Base-by-base conservation (phyloP, 257 asterid species). In the Orobanche coerulescens region DNA sequence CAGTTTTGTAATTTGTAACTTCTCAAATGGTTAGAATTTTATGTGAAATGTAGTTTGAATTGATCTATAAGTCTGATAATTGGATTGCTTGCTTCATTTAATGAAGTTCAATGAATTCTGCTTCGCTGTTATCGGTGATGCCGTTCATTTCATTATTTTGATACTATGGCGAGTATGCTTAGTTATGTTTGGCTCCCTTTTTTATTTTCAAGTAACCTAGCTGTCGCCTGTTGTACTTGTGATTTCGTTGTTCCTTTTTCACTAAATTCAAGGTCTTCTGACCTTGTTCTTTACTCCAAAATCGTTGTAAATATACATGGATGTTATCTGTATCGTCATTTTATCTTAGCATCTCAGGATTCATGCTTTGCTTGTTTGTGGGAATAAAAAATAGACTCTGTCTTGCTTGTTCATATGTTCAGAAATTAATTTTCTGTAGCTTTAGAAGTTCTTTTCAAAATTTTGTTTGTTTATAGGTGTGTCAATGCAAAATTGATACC, bases 381-480 rank as follows among this genome's bases (percentile, higher is more conserved):
- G 48, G 33, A 33, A 30, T 18, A 46, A 19, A 10, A 47, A 12
- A 3, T 12, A 25, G n/a, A 30, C 48, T 25, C 24, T 6, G 28
- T 46, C 31, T 13, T 30, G 36, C 52, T 58, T 46, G 22, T 22
- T 42, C 20, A 39, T 70, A 31, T 67, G 34, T 16, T 10, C 53
- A 14, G 11, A 55, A 40, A 40, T 31, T 57, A 47, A 46, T 54
- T 31, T 33, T 50, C 19, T 37, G 50, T 67, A 26, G 43, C 49
- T 28, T 52, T 6, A 16, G 15, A 25, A 30, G 16, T 66, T 57
- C n/a, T n/a, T 56, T 20, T 61, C 52, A 11, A 44, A 15, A 60
- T 6, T 25, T 63, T 9, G 33, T 11, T 58, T 7, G 13, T 43
- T 31, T 23, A 18, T 51, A 86, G 95, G 80, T 84, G 40, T 86